phyloP scores from a whole-genome alignment of 305 asterid genomes.

The Fraxinus albicans region DNA sequence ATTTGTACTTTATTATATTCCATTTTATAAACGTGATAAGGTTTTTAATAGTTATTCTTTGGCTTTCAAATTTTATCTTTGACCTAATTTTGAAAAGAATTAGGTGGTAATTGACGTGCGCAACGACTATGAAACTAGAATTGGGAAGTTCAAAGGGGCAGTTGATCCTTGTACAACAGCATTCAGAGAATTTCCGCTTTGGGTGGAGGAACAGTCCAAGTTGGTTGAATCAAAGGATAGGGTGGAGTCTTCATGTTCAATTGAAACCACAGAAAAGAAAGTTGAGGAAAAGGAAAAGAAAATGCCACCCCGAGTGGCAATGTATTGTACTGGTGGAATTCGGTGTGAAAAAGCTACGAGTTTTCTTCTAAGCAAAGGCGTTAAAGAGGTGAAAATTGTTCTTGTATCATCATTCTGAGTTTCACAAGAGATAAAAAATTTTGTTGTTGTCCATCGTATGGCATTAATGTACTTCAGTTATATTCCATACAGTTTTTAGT shows the following conservation, averaged over 20 bases:
- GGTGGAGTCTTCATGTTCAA: constrained; percentile 29
- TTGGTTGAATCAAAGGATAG: constrained; percentile 32
- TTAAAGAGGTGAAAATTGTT: constrained; percentile 45
- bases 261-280: constrained; percentile 34
- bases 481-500: not conserved
- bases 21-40: not conserved
- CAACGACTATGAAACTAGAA: constrained; percentile 89
- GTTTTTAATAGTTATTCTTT: not conserved
- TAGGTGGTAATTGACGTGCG: constrained; percentile 94
- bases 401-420: not conserved
- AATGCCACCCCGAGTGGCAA: constrained; percentile 72
- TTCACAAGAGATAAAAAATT: constrained; percentile 28
- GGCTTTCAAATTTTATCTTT: constrained; percentile 1
- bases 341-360: constrained; percentile 97
- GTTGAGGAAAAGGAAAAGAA: constrained; percentile 40
- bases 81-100: constrained; percentile 7
- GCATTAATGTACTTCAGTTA: not conserved
- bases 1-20: not conserved
- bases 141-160: constrained; percentile 85
- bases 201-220: constrained; percentile 70
- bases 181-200: constrained; percentile 78
- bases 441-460: not conserved
- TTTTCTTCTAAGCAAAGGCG: constrained; percentile 76
- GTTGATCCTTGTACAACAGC: constrained; percentile 86
- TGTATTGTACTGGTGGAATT: constrained; percentile 98